Evolutionary conservation across 345 rosid species (phyloP).

Genomic region (Abelmoschus esculentus): DNA sequence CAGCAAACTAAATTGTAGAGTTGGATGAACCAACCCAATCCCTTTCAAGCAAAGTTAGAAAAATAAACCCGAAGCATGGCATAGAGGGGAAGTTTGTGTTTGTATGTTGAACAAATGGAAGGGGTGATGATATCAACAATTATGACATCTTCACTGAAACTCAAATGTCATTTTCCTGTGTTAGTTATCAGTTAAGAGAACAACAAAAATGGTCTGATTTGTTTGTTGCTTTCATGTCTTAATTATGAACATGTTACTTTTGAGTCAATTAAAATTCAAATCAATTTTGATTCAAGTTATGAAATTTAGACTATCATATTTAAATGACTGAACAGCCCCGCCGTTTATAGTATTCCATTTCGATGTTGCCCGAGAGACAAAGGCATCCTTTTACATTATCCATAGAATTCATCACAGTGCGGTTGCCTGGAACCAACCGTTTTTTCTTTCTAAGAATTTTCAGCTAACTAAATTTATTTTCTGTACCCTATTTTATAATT

Average conservation of each 20-base stretch:
- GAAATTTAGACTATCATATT: too few relatives aligned
- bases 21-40: conserved; percentile 29
- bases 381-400: conserved; percentile 12
- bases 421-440: conserved; percentile 2
- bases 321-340: not conserved
- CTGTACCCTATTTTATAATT: not conserved
- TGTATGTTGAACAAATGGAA: not conserved
- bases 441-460: not conserved
- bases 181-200: conserved; percentile 12
- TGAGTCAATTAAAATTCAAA: too few relatives aligned
- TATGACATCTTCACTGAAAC: conserved; percentile 18
- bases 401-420: not conserved
- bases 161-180: conserved; percentile 18
- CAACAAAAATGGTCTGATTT: not conserved
- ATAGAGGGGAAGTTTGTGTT: not conserved
- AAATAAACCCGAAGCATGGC: not conserved
- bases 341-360: conserved; percentile 8
- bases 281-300: too few relatives aligned
- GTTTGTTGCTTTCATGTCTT: not conserved
- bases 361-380: conserved; percentile 9
- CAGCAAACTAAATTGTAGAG: conserved; percentile 13
- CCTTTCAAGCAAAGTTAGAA: conserved; percentile 29
- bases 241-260: not conserved
- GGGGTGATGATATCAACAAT: not conserved
- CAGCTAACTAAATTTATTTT: not conserved